These are phyloP conservation scores for Mycena sp. DNA, from an alignment of 1,284 basidiomycete genomes.

Conservation along the genomic window DNA sequence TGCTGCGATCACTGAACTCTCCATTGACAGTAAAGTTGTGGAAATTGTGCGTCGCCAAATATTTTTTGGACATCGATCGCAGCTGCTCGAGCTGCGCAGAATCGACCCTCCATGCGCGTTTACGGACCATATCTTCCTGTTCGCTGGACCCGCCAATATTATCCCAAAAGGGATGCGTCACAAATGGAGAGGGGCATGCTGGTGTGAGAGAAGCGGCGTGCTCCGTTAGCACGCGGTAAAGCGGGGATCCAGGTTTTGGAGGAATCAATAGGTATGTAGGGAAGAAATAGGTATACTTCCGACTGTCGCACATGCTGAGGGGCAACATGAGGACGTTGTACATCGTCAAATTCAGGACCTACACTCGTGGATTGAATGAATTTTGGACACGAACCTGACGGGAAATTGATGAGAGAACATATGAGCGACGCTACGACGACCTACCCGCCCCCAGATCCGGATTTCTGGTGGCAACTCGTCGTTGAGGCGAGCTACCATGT, in stretches of 20 bases:
- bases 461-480: slow-evolving; percentile 89
- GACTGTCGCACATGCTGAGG: slow-evolving; percentile 91
- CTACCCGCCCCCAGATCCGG: slow-evolving; percentile 89
- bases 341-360: slow-evolving; percentile 50
- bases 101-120: slow-evolving; percentile 74
- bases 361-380: slow-evolving; percentile 92
- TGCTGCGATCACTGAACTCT: slow-evolving; percentile 85
- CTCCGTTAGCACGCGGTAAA: slow-evolving; percentile 59
- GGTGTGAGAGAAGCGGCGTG: slow-evolving; percentile 33
- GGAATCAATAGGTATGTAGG: slow-evolving; percentile 95
- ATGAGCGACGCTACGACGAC: slow-evolving; percentile 34
- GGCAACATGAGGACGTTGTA: too few relatives aligned
- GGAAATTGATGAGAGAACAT: background rate
- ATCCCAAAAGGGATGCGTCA: slow-evolving; percentile 58
- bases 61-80: slow-evolving; percentile 67
- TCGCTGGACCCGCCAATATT: slow-evolving; percentile 15
- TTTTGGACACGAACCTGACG: slow-evolving; percentile 81
- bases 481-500: slow-evolving; percentile 85
- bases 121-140: slow-evolving; percentile 64
- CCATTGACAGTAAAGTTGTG: slow-evolving; percentile 97
- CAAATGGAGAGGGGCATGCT: slow-evolving; percentile 25
- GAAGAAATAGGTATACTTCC: slow-evolving; percentile 97
- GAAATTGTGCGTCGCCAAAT: slow-evolving; percentile 91
- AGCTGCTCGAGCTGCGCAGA: slow-evolving; percentile 65
- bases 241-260: slow-evolving; percentile 80